Conservation (phyloP, 2,329 filamentous ascomycete species). For the Aspergillus sp. region DNA sequence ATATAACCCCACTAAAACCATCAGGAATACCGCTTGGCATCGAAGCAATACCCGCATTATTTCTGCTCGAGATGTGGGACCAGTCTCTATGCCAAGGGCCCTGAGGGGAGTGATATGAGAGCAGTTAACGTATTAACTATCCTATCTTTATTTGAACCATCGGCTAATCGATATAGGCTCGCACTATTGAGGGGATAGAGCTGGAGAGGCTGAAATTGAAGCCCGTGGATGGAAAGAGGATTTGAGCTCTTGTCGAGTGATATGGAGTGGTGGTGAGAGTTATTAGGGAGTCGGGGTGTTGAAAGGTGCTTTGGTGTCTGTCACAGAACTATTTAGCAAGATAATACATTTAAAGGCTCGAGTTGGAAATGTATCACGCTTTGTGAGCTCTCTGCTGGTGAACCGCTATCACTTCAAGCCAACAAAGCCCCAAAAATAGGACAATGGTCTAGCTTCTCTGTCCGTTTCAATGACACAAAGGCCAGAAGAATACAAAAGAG, state of each 20-base stretch:
- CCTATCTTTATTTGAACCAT: neutral
- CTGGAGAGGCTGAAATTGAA: neutral
- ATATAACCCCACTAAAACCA: neutral
- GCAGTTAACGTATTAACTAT: conserved; percentile 29
- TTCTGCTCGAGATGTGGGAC: conserved; percentile 34
- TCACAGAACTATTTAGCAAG: too few species aligned
- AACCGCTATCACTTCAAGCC: too few species aligned
- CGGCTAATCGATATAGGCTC: neutral
- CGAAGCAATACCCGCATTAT: conserved; percentile 26
- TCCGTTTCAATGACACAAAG: too few species aligned
- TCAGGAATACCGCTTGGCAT: conserved; percentile 27
- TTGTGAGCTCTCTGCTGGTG: too few species aligned
- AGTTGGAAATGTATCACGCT: too few species aligned
- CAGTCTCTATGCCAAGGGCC: conserved; percentile 26
- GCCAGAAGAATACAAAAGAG: too few species aligned
- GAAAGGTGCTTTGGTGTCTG: too few species aligned
- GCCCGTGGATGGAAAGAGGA: neutral
- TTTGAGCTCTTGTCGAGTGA: neutral
- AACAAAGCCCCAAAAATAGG: too few species aligned
- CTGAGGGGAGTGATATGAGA: conserved; percentile 19
- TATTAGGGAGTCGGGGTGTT: neutral
- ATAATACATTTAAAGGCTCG: too few species aligned
- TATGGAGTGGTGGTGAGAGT: neutral
- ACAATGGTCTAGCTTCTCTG: too few species aligned
- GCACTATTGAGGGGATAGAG: neutral